Percentiles rank a stretch among this genome's conserved stretches.
Evolutionary conservation across 2,329 filamentous ascomycete genomes (phyloP).

Genomic region (Exophiala spinifera): DNA sequence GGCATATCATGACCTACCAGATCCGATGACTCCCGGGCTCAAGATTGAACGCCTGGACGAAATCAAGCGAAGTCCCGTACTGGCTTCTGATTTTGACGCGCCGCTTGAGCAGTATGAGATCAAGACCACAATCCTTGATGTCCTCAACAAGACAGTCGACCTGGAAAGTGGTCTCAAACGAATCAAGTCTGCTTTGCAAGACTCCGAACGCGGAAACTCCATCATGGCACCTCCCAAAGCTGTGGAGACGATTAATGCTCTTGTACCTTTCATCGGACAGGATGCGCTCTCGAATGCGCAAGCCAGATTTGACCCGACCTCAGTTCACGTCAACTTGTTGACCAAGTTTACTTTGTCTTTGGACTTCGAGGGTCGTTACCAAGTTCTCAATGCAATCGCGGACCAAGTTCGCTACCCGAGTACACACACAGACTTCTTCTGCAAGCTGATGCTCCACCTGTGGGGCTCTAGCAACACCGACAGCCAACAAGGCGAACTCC

Average conservation of each 20-base stretch:
- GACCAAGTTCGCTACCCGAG: slow-evolving; percentile 92
- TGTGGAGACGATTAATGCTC: slow-evolving; percentile 66
- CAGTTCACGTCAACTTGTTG: slow-evolving; percentile 68
- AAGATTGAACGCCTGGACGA: slow-evolving; percentile 77
- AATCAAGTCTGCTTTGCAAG: slow-evolving; percentile 44
- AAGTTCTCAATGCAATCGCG: slow-evolving; percentile 76
- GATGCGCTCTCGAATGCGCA: slow-evolving; percentile 61
- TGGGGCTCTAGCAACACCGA: slow-evolving; percentile 65
- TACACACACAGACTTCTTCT: slow-evolving; percentile 89
- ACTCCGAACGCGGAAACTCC: slow-evolving; percentile 1
- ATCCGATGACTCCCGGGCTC: slow-evolving; percentile 68
- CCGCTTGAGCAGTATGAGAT: slow-evolving; percentile 50
- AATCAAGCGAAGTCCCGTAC: slow-evolving; percentile 63
- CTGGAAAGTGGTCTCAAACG: slow-evolving; percentile 67
- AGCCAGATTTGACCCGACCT: slow-evolving; percentile 61
- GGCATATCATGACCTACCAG: slow-evolving; percentile 66
- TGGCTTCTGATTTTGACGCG: slow-evolving; percentile 60
- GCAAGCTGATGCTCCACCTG: slow-evolving; percentile 75
- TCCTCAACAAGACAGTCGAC: slow-evolving; percentile 42
- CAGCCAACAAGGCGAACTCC: slow-evolving; percentile 75
- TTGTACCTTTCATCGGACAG: slow-evolving; percentile 79
- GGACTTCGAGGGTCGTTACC: slow-evolving; percentile 75
- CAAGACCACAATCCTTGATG: slow-evolving; percentile 52
- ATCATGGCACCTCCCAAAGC: slow-evolving; percentile 15
- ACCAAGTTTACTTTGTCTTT: slow-evolving; percentile 74